Evolutionary conservation across 2,329 filamentous ascomycete genomes (phyloP).

Genomic region (Arthrobotrys sinensis): DNA sequence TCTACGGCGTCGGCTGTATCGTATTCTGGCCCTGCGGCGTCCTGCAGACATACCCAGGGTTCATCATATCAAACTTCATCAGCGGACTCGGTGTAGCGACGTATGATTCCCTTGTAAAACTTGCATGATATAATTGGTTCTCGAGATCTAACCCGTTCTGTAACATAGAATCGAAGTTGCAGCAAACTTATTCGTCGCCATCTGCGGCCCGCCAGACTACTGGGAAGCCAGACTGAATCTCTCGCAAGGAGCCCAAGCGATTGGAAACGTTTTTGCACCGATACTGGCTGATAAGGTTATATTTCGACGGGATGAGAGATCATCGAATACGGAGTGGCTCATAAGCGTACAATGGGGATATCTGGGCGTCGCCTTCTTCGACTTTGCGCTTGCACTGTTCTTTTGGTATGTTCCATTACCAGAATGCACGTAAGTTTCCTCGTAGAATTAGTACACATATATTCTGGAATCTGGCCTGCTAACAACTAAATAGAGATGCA

Average conservation of each 20-base stretch:
- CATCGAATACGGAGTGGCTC: constrained; percentile 74
- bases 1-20: constrained; percentile 81
- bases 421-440: constrained; percentile 73
- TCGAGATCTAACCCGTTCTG: constrained; percentile 73
- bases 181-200: constrained; percentile 79
- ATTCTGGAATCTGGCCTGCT: not conserved
- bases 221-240: constrained; percentile 84
- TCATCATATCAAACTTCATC: constrained; percentile 67
- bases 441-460: constrained; percentile 70
- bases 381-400: constrained; percentile 77
- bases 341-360: constrained; percentile 84
- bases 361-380: constrained; percentile 82
- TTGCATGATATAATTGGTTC: constrained; percentile 63
- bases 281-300: constrained; percentile 81
- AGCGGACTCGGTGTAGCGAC: constrained; percentile 57
- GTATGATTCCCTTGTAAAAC: constrained; percentile 11
- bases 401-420: constrained; percentile 76
- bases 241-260: constrained; percentile 82
- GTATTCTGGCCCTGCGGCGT: constrained; percentile 89
- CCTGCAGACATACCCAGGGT: constrained; percentile 80
- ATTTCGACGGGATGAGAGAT: constrained; percentile 70
- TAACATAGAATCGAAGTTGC: constrained; percentile 83
- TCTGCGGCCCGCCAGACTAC: constrained; percentile 82
- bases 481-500: constrained; percentile 37
- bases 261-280: constrained; percentile 81